These are phyloP conservation scores for Bipolaris cookei DNA, from an alignment of 2,329 filamentous ascomycete species.

Conservation along the genomic window DNA sequence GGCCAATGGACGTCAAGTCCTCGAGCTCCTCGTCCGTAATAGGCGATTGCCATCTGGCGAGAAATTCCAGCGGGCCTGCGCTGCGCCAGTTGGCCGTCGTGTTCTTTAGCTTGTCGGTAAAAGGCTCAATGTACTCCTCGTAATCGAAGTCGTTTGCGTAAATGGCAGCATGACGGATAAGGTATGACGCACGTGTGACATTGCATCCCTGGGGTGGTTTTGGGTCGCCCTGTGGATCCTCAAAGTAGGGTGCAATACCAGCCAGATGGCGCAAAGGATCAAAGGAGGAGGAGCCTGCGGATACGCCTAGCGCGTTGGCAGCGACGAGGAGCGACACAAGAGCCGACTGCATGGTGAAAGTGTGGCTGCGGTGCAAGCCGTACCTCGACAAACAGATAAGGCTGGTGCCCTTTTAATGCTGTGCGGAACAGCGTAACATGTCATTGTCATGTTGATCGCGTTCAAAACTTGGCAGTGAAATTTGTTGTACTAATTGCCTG, in stretches of 20 bases:
- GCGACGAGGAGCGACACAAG: slow-evolving; percentile 34
- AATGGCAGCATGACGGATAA: slow-evolving; percentile 59
- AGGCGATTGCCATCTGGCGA: slow-evolving; percentile 63
- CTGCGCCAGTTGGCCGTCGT: slow-evolving; percentile 64
- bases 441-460: slow-evolving; percentile 7
- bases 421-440: slow-evolving; percentile 8
- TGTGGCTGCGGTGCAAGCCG: slow-evolving; percentile 13
- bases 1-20: slow-evolving; percentile 67
- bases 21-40: slow-evolving; percentile 63
- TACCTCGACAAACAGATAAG: slow-evolving; percentile 12
- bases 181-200: slow-evolving; percentile 57
- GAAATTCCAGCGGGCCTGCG: slow-evolving; percentile 63
- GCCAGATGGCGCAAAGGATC: slow-evolving; percentile 58
- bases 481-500: slow-evolving; percentile 3
- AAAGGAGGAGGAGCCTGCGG: slow-evolving; percentile 48
- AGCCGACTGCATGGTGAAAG: slow-evolving; percentile 24
- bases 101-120: slow-evolving; percentile 64
- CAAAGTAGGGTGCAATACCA: slow-evolving; percentile 59
- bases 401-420: slow-evolving; percentile 8
- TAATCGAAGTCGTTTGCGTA: slow-evolving; percentile 61
- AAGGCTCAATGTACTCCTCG: slow-evolving; percentile 59
- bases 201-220: slow-evolving; percentile 59
- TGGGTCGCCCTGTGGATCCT: slow-evolving; percentile 56
- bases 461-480: slow-evolving; percentile 2
- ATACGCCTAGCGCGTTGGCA: slow-evolving; percentile 34